Evolutionary conservation across 805 yeast genomes (phyloP).

Genomic region (Blastobotrys muscicola): DNA sequence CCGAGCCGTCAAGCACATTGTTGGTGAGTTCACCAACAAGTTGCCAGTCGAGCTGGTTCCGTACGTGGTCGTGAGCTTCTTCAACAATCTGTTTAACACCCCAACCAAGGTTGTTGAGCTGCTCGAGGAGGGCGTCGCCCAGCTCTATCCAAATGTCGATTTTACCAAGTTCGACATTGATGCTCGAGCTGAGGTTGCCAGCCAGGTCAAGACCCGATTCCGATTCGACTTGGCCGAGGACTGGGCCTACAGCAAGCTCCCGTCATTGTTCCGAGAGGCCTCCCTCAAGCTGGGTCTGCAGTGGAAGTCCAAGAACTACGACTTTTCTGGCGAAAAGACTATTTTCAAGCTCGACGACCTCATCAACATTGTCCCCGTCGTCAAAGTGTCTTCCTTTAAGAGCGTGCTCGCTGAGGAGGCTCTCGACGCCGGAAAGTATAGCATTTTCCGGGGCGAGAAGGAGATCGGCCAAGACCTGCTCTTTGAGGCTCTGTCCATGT

Average conservation of each 20-base stretch:
- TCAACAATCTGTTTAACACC: slow-evolving; percentile 34
- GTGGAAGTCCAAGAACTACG: slow-evolving; percentile 49
- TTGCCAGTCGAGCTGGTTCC: slow-evolving; percentile 51
- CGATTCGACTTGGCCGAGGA: slow-evolving; percentile 44
- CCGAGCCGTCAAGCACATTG: slow-evolving; percentile 67
- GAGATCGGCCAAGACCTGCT: slow-evolving; percentile 56
- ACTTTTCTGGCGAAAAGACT: slow-evolving; percentile 25
- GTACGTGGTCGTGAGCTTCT: slow-evolving; percentile 55
- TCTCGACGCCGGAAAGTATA: slow-evolving; percentile 29
- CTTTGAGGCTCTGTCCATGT: slow-evolving; percentile 58
- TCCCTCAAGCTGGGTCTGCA: slow-evolving; percentile 80
- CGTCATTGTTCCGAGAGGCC: slow-evolving; percentile 54
- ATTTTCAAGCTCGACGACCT: slow-evolving; percentile 54
- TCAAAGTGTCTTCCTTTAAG: slow-evolving; percentile 60
- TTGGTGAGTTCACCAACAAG: slow-evolving; percentile 39
- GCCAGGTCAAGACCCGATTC: slow-evolving; percentile 53
- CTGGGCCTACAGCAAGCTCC: slow-evolving; percentile 36
- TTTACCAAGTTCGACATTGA: slow-evolving; percentile 22
- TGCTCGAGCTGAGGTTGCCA: slow-evolving; percentile 32
- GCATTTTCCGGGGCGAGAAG: slow-evolving; percentile 13
- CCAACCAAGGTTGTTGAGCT: slow-evolving; percentile 24
- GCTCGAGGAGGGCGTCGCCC: slow-evolving; percentile 26
- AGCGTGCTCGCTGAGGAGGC: slow-evolving; percentile 68
- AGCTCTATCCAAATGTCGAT: slow-evolving; percentile 31
- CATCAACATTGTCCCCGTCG: slow-evolving; percentile 58